Percentiles rank a stretch among this genome's conserved stretches.
Evolutionary conservation across 352 stramenopile species (phyloP).

Genomic region (Pythium folliculosum): DNA sequence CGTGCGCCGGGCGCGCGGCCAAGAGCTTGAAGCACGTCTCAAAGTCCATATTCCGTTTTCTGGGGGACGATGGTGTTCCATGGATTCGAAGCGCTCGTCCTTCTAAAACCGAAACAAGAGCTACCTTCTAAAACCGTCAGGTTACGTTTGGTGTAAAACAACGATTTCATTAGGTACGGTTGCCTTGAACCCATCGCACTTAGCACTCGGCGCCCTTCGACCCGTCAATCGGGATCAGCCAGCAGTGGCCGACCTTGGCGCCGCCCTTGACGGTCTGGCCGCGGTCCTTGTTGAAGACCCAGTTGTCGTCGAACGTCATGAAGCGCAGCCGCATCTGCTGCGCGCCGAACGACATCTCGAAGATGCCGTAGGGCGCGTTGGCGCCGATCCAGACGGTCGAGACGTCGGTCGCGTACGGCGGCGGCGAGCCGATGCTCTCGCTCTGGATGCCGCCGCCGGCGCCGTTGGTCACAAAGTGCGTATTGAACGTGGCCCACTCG

Average conservation of each 20-base stretch:
- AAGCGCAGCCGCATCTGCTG: constrained; percentile 65
- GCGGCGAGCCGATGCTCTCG: constrained; percentile 62
- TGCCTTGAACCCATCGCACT: constrained; percentile 7
- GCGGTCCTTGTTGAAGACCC: constrained; percentile 48
- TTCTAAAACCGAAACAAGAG: too few species aligned
- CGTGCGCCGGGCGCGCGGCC: constrained; percentile 52
- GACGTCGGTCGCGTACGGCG: constrained; percentile 46
- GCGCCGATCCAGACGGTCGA: constrained; percentile 54
- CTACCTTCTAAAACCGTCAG: constrained; percentile 14
- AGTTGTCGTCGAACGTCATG: constrained; percentile 67
- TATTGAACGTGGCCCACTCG: constrained; percentile 67
- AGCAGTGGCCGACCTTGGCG: constrained; percentile 56
- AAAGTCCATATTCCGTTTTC: constrained; percentile 56
- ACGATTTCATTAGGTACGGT: constrained; percentile 1
- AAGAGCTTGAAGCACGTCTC: constrained; percentile 66
- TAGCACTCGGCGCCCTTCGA: constrained; percentile 43
- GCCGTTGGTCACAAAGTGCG: constrained; percentile 75
- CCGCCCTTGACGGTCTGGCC: constrained; percentile 51
- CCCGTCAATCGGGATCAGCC: constrained; percentile 66
- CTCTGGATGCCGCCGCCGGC: constrained; percentile 72
- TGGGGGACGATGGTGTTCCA: background rate
- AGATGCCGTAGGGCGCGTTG: constrained; percentile 68
- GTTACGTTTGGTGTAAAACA: background rate
- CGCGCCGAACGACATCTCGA: constrained; percentile 64
- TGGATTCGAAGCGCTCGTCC: background rate